Base-by-base conservation (phyloP, 1,284 basidiomycete species). In the Moniliella sp. region DNA sequence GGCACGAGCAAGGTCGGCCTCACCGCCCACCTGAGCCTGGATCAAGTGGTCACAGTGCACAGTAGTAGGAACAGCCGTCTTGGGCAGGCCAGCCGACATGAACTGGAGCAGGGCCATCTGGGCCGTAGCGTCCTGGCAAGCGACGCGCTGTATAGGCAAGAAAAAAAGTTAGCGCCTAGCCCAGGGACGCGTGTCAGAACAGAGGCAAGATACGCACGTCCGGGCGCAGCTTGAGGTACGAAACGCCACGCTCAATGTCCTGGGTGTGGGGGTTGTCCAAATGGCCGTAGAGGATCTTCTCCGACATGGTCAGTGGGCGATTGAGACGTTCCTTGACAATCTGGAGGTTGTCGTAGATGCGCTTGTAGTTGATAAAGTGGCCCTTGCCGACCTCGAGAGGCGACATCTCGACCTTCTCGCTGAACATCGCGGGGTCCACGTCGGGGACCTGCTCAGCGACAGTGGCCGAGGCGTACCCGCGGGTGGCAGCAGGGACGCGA, bases 51-150 rank as follows among this genome's bases (percentile, higher is more conserved):
- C 91, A 57, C 91, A 97, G 64, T 99, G 91, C 34, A 73, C 69
- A 42, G 62, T 93, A 70, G 66, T 78, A 69, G 91, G 88, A 5
- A 97, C 88, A 18, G 82, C 78, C 48, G 77, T 80, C 42, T 70
- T 70, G 25, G 74, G 65, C 32, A 94, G 72, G 29, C 82, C 83
- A 35, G 86, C 88, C 37, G 88, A 93, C 81, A 94, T 94, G 64
- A 97, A 99, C 65, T 99, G 91, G 39, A 99, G 65, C 37, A 91
- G 77, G 25, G 91, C 91, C 91, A 99, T 99, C 77, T 99, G 91
- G 30, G 91, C 91, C 30, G 84, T 93, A 27, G 91, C 91, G 73
- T 97, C 91, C 70, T 97, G 91, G 70, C 88, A 97, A 36, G 91
- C 88, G 48, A 99, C 91, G 57, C 91, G 83, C 83, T 91, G 58